phyloP scores from a whole-genome alignment of 1,284 basidiomycete species.

The Irpex sp. region DNA sequence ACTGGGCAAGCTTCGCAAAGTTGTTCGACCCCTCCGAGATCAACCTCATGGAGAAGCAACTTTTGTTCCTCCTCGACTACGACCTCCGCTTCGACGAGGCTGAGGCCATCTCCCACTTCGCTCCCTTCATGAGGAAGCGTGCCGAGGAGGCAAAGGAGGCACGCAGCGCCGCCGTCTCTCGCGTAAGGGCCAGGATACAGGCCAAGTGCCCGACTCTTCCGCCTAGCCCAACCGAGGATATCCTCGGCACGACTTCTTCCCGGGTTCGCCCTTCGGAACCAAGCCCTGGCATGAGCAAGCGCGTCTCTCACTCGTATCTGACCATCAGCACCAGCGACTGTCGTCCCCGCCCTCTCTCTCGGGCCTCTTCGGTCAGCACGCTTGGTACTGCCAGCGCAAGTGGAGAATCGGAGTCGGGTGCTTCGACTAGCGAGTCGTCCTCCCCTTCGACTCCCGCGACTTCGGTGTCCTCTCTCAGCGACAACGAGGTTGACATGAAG shows the following conservation, averaged over 20 bases:
- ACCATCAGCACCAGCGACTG: constrained; percentile 18
- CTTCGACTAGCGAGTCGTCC: constrained; percentile 51
- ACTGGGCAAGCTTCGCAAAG: constrained; percentile 82
- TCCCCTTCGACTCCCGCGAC: constrained; percentile 48
- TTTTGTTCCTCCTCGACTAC: constrained; percentile 85
- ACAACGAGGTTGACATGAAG: constrained; percentile 40
- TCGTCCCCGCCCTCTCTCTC: constrained; percentile 23
- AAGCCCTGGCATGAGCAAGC: constrained; percentile 41
- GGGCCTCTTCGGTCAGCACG: constrained; percentile 28
- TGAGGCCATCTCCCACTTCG: constrained; percentile 64
- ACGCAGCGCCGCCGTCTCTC: constrained; percentile 54
- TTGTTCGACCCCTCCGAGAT: constrained; percentile 78
- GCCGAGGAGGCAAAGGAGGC: constrained; percentile 36
- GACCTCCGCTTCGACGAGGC: constrained; percentile 83
- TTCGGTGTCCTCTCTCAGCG: constrained; percentile 44
- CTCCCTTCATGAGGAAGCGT: constrained; percentile 51
- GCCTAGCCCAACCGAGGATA: constrained; percentile 38
- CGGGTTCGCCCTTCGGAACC: constrained; percentile 19
- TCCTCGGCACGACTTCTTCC: constrained; percentile 10
- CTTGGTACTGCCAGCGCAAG: constrained; percentile 39
- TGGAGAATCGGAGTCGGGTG: constrained; percentile 58
- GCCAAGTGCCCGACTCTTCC: constrained; percentile 33
- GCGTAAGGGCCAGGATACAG: constrained; percentile 55
- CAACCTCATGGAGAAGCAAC: constrained; percentile 96
- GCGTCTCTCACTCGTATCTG: constrained; percentile 48